Evolutionary conservation across 768 basidiomycete species (phyloP), one percentile per base, ranked within the genome.

Genomic region (Lepiota venenata): DNA sequence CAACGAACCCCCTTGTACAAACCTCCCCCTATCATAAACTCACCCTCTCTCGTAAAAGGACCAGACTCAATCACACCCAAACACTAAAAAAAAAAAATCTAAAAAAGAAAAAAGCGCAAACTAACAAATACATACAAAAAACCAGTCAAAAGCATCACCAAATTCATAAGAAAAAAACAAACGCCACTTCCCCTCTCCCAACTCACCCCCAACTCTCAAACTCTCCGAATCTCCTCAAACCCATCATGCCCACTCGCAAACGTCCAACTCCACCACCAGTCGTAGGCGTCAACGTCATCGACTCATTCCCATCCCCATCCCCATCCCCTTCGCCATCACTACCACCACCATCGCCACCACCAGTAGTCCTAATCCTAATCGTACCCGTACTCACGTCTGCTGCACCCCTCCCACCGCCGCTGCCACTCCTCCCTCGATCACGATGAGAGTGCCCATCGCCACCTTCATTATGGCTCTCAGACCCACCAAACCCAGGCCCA

Each of bases 221-320:
- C 46, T 12, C 53, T 55, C 18, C 46, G 38, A 29, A 67, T 16
- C 50, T 51, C 55, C 32, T 55, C 53, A 48, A 55, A 55, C 39
- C 53, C 53, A 48, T 55, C 53, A 55, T 47, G 18, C n/a, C 53
- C 71, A 54, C 80, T 78, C n/a, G 82, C 72, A 61, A 87, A 79
- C 21, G 82, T 86, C 84, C 87, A 87, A 62, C 84, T 84, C 11
- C n/a, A n/a, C n/a, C n/a, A n/a, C 84, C 86, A 7, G 79, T 77
- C 2, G 84, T 88, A 0, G 87, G 53, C 10, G 53, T 55, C 46
- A 55, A 22, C 6, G 46, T 42, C 53, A 48, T 36, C 16, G 46
- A 41, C 16, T 42, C 42, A 22, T 44, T 35, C 11, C 43, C 50
- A 3, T 48, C 47, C 1, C 21, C 53, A 29, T 39, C 44, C 21